Evolutionary conservation across 192 early-diverging fungal genomes (phyloP).

Genomic region (Coemansia sp.): DNA sequence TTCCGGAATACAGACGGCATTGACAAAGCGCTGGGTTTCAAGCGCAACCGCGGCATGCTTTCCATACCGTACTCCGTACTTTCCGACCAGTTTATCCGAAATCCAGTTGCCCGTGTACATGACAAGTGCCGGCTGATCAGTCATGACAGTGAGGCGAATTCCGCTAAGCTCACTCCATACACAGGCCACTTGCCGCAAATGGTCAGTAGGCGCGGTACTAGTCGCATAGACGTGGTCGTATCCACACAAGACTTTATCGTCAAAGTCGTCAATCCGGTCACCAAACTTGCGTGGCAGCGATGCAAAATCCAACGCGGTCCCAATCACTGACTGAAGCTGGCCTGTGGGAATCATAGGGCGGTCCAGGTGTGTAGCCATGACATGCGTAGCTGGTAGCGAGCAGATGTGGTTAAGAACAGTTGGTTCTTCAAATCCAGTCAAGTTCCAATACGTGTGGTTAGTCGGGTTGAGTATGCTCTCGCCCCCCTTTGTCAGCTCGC

Average conservation of each 20-base stretch:
- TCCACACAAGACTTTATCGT: constrained; percentile 55
- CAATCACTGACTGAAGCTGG: constrained; percentile 41
- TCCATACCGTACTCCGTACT: constrained; percentile 48
- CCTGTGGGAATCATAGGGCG: constrained; percentile 72
- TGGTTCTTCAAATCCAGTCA: constrained; percentile 64
- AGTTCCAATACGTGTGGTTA: constrained; percentile 87
- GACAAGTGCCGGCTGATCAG: constrained; percentile 73
- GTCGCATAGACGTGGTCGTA: constrained; percentile 81
- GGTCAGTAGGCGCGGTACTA: constrained; percentile 14
- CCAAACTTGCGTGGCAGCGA: constrained; percentile 57
- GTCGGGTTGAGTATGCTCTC: constrained; percentile 74
- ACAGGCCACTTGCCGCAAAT: constrained; percentile 43
- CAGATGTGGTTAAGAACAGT: constrained; percentile 59
- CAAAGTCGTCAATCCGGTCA: constrained; percentile 54
- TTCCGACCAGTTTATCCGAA: constrained; percentile 50
- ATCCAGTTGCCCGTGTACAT: constrained; percentile 83
- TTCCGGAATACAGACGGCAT: constrained; percentile 61
- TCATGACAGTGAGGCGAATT: constrained; percentile 61
- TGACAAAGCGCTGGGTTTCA: constrained; percentile 60
- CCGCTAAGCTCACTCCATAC: constrained; percentile 61
- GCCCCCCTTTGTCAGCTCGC: constrained; percentile 38
- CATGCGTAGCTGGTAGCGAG: constrained; percentile 44
- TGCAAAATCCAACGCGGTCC: constrained; percentile 58
- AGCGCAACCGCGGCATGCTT: constrained; percentile 69
- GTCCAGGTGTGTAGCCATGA: constrained; percentile 58